Evolutionary conservation across 116 monocot genomes (phyloP), one percentile per base, ranked within the genome.

Genomic region (Iris pallida): DNA sequence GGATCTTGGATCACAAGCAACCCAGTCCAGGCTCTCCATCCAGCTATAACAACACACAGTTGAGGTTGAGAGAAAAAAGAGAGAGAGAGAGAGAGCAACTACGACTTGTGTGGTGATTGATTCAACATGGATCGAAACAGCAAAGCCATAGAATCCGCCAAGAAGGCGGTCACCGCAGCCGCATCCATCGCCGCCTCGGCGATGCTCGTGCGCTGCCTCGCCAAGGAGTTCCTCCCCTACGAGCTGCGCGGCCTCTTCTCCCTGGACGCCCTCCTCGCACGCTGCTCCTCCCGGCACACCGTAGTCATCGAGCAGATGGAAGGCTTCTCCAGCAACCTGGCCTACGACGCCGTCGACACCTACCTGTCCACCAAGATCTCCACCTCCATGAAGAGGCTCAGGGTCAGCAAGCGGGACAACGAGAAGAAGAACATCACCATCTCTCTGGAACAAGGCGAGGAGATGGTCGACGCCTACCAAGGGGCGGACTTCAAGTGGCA

Each of bases 401-500:
- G 67, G 15, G 83, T 73, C 9, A 49, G 57, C 65, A 75, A 63
- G 55, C 13, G 53, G 0, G 73, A 57, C 4, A 5, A 53, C 5
- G 53, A 66, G 52, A 51, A 59, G 5, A 70, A 76, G 20, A 16
- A 12, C 30, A 53, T 79, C 11, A 53, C 16, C 43, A 10, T 81
- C 16, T 55, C 74, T 19, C 14, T 77, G 13, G 76, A 82, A 4
- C 61, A 13, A 3, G 88, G 78, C 9, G 71, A 81, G 54, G 81
- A 74, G 55, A 57, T 84, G 18, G 17, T 71, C 19, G 88, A 88
- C 40, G 54, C 57, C 20, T 88, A 74, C 41, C 40, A 82, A 9
- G 84, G 82, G 5, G 52, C 45, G 5, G n/a, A 76, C 12, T 81
- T 71, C 70, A 75, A 15, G 9, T 88, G 88, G 88, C 51, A 17